These are phyloP conservation scores for Coemansia brasiliensis DNA, from an alignment of 192 early-diverging fungal species.

Conservation along the genomic window DNA sequence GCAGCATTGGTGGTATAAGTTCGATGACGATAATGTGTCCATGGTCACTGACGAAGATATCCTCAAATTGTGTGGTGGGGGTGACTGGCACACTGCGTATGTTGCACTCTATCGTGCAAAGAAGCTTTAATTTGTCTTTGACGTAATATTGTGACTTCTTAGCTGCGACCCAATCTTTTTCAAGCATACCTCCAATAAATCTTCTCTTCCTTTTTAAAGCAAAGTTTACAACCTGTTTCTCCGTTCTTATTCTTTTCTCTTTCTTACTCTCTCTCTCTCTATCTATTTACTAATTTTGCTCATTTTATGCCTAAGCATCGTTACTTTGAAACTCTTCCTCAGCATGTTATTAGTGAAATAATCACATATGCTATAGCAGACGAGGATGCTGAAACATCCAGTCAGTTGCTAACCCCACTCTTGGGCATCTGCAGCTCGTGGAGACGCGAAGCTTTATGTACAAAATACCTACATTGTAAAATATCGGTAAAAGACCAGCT, in stretches of 20 bases:
- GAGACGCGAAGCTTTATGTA: not conserved
- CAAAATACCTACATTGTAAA: not conserved
- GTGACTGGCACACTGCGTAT: slow-evolving; percentile 84
- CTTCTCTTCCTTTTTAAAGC: not conserved
- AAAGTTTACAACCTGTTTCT: not conserved
- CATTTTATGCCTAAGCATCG: not conserved
- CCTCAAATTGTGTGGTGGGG: slow-evolving; percentile 87
- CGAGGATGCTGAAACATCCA: not conserved
- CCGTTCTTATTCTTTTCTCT: not conserved
- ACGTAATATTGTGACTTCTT: not conserved
- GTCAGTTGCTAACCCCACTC: not conserved
- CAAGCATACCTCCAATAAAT: not conserved
- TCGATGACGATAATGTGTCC: slow-evolving; percentile 94
- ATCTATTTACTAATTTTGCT: not conserved
- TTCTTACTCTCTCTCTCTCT: not conserved
- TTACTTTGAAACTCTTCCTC: not conserved
- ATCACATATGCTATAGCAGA: not conserved
- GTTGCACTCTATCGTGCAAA: slow-evolving; percentile 86
- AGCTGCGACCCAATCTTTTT: not conserved
- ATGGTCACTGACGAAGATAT: slow-evolving; percentile 84
- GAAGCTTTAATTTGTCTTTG: slow-evolving; percentile 37
- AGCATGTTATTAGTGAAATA: not conserved
- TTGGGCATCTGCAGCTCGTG: not conserved
- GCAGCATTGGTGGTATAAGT: slow-evolving; percentile 82
- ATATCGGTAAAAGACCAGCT: not conserved